Evolutionary conservation across 2,329 filamentous ascomycete genomes (phyloP).

Genomic region (Venturia asperata): DNA sequence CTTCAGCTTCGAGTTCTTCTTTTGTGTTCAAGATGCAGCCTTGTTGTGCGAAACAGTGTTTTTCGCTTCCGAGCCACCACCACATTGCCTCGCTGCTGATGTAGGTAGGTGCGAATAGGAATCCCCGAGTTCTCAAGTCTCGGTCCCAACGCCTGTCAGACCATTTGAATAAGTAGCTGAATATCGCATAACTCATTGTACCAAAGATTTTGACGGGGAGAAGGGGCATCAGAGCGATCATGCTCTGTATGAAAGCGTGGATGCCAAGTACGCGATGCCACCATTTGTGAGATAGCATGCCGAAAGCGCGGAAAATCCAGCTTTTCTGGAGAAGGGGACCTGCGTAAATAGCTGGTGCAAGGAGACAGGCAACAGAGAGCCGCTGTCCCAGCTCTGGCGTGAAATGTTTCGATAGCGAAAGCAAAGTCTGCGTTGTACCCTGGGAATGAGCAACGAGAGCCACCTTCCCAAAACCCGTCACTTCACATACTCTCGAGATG

Average conservation of each 20-base stretch:
- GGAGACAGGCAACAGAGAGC: constrained; percentile 4
- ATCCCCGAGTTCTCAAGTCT: neutral
- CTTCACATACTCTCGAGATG: neutral
- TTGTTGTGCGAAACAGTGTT: constrained; percentile 4
- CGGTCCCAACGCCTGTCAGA: constrained; percentile 11
- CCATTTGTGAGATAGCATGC: neutral
- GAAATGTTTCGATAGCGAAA: constrained; percentile 13
- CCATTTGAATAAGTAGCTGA: constrained; percentile 15
- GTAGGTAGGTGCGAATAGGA: constrained; percentile 11
- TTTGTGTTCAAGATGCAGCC: constrained; percentile 15
- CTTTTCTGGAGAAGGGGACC: constrained; percentile 1
- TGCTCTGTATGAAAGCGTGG: constrained; percentile 4
- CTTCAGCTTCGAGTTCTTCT: constrained; percentile 9
- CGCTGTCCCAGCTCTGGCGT: neutral
- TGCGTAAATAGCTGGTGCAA: constrained; percentile 12
- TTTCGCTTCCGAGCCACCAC: constrained; percentile 14
- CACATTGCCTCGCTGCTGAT: constrained; percentile 9
- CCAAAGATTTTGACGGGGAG: neutral
- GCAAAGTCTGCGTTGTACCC: neutral
- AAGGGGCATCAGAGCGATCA: neutral
- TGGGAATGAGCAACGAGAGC: constrained; percentile 8
- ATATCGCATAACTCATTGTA: neutral
- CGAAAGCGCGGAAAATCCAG: constrained; percentile 8
- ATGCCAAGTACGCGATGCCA: constrained; percentile 11
- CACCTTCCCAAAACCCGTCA: neutral